Evolutionary conservation across 805 yeast genomes (phyloP), one percentile per base, ranked within the genome.

Genomic region (Metschnikowia lochheadii): DNA sequence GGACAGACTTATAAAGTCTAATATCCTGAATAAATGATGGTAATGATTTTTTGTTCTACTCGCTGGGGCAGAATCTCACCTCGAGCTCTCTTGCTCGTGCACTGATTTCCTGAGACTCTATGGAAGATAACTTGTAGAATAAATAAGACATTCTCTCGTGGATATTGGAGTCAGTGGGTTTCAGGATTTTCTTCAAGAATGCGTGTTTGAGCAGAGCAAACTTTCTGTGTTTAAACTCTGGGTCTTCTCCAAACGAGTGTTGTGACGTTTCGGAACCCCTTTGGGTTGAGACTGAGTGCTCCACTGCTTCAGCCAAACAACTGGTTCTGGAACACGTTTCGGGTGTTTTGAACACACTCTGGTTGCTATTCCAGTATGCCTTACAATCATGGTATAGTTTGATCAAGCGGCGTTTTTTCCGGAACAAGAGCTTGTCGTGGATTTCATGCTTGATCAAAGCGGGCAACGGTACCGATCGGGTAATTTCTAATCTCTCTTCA

Each of bases 61-160:
- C 55, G 35, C 53, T 49, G 6, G 38, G 14, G 34, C 40, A 46
- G 37, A 43, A 57, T 5, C 57, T 53, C 10, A 49, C 57, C 45
- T 54, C 55, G 15, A 56, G 31, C 36, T 57, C 61, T 36, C 61
- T 40, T 40, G 54, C 52, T 20, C 61, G 42, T 8, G 49, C 34
- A 5, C 50, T 53, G 14, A 48, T 32, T 6, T 53, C 57, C 13
- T 49, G 47, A 6, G 21, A 45, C 42, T 56, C 57, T 37, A 56
- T 54, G 42, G 52, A 39, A 1, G 49, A 45, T 13, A 57, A 50
- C 36, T 54, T 54, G 48, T 57, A 58, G 44, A 55, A 58, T 37
- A 65, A 48, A 42, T 63, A 63, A 0, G 64, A 55, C 21, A 63
- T 50, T 5, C 56, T 43, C 32, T 61, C 67, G 18, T 55, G 56